phyloP scores from a whole-genome alignment of 1,284 basidiomycete genomes.

The Xerocomus minutiporus region DNA sequence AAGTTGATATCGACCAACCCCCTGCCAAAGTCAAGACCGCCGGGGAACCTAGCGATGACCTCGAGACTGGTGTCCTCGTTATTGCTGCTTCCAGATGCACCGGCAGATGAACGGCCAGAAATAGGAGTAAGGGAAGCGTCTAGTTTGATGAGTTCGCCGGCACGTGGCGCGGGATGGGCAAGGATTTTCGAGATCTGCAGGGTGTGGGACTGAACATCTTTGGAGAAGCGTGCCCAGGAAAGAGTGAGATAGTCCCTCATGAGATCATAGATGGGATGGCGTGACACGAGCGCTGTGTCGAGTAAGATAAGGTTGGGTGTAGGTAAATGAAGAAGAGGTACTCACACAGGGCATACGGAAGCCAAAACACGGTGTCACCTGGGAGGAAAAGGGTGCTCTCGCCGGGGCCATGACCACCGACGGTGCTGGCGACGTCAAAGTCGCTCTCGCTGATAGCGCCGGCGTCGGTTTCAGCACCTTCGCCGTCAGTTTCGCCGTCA shows the following conservation, averaged over 20 bases:
- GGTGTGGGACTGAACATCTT: constrained; percentile 85
- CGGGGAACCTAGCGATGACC: constrained; percentile 81
- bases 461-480: constrained; percentile 63
- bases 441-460: constrained; percentile 79
- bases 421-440: constrained; percentile 70
- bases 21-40: constrained; percentile 78
- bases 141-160: constrained; percentile 78
- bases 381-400: constrained; percentile 83
- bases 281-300: constrained; percentile 72
- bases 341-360: constrained; percentile 86
- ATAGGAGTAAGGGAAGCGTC: constrained; percentile 53
- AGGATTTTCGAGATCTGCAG: constrained; percentile 82
- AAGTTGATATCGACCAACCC: constrained; percentile 86
- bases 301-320: constrained; percentile 3
- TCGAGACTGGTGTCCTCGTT: constrained; percentile 68
- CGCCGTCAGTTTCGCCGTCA: constrained; percentile 68
- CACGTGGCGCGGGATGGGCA: constrained; percentile 78
- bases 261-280: constrained; percentile 87
- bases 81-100: constrained; percentile 42
- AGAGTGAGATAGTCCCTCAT: constrained; percentile 91
- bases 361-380: constrained; percentile 87
- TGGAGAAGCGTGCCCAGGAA: constrained; percentile 89
- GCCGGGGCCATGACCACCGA: constrained; percentile 68
- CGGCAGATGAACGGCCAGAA: constrained; percentile 14
- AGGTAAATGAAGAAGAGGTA: constrained; percentile 14